phyloP scores from a whole-genome alignment of 139 green algal genomes.

The Chlorella sorokiniana region DNA sequence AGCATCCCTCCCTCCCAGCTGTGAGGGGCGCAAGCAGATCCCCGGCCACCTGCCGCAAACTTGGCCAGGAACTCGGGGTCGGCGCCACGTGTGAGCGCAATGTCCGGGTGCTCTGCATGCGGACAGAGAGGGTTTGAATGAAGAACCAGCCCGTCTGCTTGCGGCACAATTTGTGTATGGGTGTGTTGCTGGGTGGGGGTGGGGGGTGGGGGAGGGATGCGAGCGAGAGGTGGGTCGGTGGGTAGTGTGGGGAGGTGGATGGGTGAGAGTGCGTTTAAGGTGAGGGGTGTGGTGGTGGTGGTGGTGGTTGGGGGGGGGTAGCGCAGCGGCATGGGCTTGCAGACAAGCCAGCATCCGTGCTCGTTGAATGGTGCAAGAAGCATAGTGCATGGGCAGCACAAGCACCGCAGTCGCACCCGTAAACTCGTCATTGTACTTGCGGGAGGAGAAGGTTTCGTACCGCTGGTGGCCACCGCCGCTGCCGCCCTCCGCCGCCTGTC shows the following conservation, averaged over 20 bases:
- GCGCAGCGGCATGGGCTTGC: too few species aligned
- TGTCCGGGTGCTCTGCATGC: constrained; percentile 77
- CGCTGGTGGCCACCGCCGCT: not conserved
- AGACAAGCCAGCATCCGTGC: too few species aligned
- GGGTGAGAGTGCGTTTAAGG: not conserved
- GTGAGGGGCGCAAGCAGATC: not conserved
- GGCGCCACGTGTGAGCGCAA: constrained; percentile 63
- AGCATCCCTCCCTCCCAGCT: not conserved
- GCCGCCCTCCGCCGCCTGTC: not conserved
- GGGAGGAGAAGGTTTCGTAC: constrained; percentile 11
- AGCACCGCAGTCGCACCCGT: not conserved
- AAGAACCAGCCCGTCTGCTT: not conserved
- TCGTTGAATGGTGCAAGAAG: too few species aligned
- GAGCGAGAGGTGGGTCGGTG: too few species aligned
- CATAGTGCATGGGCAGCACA: not conserved
- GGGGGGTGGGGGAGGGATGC: too few species aligned
- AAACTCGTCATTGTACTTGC: constrained; percentile 9
- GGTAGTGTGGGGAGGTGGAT: too few species aligned
- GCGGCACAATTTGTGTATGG: too few species aligned
- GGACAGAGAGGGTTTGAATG: not conserved
- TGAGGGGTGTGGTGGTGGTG: constrained; percentile 36
- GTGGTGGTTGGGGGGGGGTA: too few species aligned
- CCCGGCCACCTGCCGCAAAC: constrained; percentile 55
- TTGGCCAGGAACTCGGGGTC: constrained; percentile 60
- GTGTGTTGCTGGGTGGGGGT: not conserved